Percentiles rank a stretch among this genome's conserved stretches.
Evolutionary conservation across 176 grass and related monocot genomes (phyloP).

Genomic region (Juncus inflexus): DNA sequence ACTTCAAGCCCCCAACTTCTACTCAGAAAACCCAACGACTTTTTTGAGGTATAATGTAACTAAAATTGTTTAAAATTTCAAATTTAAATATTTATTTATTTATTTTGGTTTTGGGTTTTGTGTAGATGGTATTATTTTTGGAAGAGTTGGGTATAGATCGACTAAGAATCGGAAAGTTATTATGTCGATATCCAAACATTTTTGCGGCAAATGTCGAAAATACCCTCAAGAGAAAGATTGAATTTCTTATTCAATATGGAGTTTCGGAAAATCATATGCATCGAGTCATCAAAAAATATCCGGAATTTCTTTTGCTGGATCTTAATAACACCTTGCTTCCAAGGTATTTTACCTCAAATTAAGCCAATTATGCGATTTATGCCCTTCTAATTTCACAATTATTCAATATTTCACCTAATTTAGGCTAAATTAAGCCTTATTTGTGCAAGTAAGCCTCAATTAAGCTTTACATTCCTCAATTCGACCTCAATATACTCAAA

Average conservation of each 20-base stretch:
- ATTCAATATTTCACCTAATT: too few relatives aligned
- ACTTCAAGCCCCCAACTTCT: conserved; percentile 89
- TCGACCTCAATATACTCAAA: not conserved
- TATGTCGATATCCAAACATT: conserved; percentile 68
- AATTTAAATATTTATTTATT: conserved; percentile 9
- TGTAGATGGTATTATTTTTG: conserved; percentile 54
- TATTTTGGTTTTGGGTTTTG: conserved; percentile 13
- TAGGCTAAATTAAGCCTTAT: too few relatives aligned
- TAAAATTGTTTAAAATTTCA: not conserved
- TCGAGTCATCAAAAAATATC: conserved; percentile 79
- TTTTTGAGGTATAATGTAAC: conserved; percentile 43
- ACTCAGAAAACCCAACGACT: conserved; percentile 67
- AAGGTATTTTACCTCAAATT: conserved; percentile 40
- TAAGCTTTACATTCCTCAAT: not conserved
- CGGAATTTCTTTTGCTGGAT: conserved; percentile 79
- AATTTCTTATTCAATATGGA: conserved; percentile 69
- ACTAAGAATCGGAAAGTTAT: conserved; percentile 44
- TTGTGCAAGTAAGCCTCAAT: not conserved
- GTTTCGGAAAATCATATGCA: conserved; percentile 52
- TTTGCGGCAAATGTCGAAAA: conserved; percentile 64
- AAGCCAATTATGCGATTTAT: too few relatives aligned
- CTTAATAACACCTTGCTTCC: conserved; percentile 51
- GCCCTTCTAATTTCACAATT: too few relatives aligned
- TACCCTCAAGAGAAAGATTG: conserved; percentile 76
- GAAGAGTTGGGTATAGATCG: conserved; percentile 60